These are phyloP conservation scores for Apophysomyces elegans DNA, from an alignment of 371 early-diverging fungal species.

Conservation along the genomic window DNA sequence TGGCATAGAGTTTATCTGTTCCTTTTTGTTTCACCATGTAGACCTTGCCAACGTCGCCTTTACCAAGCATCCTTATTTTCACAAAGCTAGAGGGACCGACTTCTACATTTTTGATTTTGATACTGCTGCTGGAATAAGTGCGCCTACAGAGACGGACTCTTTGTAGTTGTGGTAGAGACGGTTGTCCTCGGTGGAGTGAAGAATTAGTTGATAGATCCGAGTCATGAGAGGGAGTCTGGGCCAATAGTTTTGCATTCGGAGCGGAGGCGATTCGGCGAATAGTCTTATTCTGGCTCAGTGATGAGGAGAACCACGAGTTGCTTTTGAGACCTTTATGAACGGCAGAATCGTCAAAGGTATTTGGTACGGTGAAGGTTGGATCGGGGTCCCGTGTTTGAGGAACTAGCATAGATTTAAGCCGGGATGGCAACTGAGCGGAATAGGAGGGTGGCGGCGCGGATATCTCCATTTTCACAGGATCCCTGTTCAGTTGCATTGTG, in stretches of 20 bases:
- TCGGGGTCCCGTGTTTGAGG: constrained; percentile 4
- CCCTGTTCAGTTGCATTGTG: background rate
- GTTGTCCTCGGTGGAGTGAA: constrained; percentile 15
- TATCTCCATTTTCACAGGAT: constrained; percentile 15
- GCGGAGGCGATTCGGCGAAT: constrained; percentile 47
- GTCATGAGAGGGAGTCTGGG: constrained; percentile 13
- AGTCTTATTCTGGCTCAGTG: constrained; percentile 16
- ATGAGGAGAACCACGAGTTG: constrained; percentile 24
- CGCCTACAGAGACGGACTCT: constrained; percentile 1
- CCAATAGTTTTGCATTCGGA: constrained; percentile 38
- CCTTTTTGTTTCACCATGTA: constrained; percentile 91
- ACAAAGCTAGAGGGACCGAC: constrained; percentile 59
- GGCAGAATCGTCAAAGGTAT: constrained; percentile 19
- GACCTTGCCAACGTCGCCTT: constrained; percentile 96
- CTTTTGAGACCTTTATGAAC: constrained; percentile 25
- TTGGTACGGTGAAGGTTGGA: constrained; percentile 15
- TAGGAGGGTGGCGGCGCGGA: constrained; percentile 46
- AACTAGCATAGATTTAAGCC: constrained; percentile 41
- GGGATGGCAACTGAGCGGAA: constrained; percentile 36
- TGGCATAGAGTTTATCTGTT: constrained; percentile 81
- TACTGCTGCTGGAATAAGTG: background rate
- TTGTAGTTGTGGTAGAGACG: constrained; percentile 10
- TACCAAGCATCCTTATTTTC: constrained; percentile 87
- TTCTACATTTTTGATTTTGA: constrained; percentile 1
- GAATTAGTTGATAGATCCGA: constrained; percentile 11